phyloP scores from a whole-genome alignment of 176 grass and related monocot genomes.

The Eleusine coracana region DNA sequence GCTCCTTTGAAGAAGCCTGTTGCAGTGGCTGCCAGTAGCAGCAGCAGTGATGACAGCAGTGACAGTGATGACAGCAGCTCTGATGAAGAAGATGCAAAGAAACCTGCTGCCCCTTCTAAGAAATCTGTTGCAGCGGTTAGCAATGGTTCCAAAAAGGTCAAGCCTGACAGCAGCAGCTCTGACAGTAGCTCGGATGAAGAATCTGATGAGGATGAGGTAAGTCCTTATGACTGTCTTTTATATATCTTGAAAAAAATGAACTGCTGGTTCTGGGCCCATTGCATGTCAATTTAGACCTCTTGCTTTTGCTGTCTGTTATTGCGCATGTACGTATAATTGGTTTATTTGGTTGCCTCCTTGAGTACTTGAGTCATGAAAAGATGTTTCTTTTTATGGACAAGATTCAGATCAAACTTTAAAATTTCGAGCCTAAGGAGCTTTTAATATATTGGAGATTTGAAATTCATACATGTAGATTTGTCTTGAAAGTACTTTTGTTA shows the following conservation, averaged over 20 bases:
- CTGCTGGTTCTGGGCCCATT: not conserved
- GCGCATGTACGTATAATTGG: not conserved
- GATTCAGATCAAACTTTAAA: not conserved
- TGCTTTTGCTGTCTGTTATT: not conserved
- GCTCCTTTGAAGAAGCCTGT: slow-evolving; percentile 38
- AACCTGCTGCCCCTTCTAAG: slow-evolving; percentile 35
- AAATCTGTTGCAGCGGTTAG: slow-evolving; percentile 33
- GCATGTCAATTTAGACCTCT: not conserved
- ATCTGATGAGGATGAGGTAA: slow-evolving; percentile 58
- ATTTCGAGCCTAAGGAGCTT: not conserved
- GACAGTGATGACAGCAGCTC: slow-evolving; percentile 44
- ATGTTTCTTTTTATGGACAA: not conserved
- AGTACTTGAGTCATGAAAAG: not conserved
- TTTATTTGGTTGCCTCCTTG: not conserved
- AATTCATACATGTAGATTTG: too few species aligned
- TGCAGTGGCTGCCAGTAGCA: slow-evolving; percentile 1
- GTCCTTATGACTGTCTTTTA: slow-evolving; percentile 6
- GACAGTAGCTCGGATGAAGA: slow-evolving; percentile 67
- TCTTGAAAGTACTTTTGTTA: too few species aligned
- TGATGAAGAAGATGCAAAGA: slow-evolving; percentile 65
- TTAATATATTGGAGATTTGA: not conserved
- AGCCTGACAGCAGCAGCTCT: slow-evolving; percentile 57
- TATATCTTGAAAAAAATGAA: not conserved
- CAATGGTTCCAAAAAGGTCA: slow-evolving; percentile 60
- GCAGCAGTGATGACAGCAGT: slow-evolving; percentile 47